Evolutionary conservation across 805 yeast genomes (phyloP), one percentile per base, ranked within the genome.

Genomic region (Geotrichum ghanense): DNA sequence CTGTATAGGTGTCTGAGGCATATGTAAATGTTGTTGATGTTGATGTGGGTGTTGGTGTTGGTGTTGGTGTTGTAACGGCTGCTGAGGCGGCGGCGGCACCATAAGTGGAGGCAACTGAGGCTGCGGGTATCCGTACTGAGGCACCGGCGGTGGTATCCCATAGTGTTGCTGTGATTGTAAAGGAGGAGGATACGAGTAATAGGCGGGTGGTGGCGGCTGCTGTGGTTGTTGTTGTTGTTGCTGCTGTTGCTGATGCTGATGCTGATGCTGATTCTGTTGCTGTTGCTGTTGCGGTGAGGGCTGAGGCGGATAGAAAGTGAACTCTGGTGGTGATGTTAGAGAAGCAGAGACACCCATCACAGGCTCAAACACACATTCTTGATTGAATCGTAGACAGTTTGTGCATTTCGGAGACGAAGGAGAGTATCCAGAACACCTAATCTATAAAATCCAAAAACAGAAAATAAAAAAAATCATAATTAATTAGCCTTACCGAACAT

Each of bases 351-450:
- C 45, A 41, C 46, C 42, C 45, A 46, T n/a, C 19, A 61, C 65
- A 7, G 65, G 65, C 7, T 60, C 55, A 48, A 57, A 61, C 10
- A 60, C 45, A 45, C 65, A 61, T 42, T 57, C 57, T 49, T 60
- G 64, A 47, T 54, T 55, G 51, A 56, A 57, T 37, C 57, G 50
- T 12, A 51, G 48, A 50, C 65, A 61, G 50, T 61, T 61, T 20
- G 61, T 37, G 46, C 64, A 60, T 35, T 58, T 54, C n/a, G 50
- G 52, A 19, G 49, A 51, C 21, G 50, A 45, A 20, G 61, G 53
- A 20, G 58, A 63, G 27, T 47, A 58, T 10, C 65, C 65, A 19
- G 59, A 56, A 47, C 65, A 61, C 20, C 64, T 54, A 22, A 60
- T 60, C 55, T 56, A 34, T 5, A 25, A 21, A 3, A 3, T 4